Conservation (phyloP, 1,284 basidiomycete species). For the Fomitopsis betulina region DNA sequence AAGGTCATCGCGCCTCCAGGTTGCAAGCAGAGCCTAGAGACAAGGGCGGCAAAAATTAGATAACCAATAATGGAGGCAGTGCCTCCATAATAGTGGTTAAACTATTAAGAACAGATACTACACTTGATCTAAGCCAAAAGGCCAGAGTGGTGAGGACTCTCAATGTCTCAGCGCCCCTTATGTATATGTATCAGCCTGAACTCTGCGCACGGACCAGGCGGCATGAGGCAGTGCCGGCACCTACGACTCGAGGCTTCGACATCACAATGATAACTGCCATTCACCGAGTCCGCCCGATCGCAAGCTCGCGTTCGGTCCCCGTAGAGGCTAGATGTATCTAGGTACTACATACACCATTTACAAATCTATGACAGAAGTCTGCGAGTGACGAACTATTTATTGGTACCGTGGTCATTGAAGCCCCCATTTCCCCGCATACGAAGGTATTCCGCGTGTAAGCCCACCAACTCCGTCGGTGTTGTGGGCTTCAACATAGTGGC, state of each 20-base stretch:
- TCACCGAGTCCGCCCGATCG: neutral
- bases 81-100: conserved; percentile 66
- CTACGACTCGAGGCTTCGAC: neutral
- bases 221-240: neutral
- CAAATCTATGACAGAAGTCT: neutral
- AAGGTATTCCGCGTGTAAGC: neutral
- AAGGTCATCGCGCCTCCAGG: conserved; percentile 19
- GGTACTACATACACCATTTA: neutral
- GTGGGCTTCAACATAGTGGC: neutral
- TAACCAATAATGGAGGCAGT: conserved; percentile 18
- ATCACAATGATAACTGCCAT: neutral
- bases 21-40: conserved; percentile 17
- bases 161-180: conserved; percentile 4
- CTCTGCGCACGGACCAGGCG: conserved; percentile 20
- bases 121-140: conserved; percentile 49
- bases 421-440: neutral
- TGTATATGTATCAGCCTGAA: conserved; percentile 16
- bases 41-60: conserved; percentile 21
- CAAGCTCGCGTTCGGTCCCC: too few species aligned
- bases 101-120: conserved; percentile 40
- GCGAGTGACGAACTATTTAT: neutral
- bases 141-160: conserved; percentile 71
- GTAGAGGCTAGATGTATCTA: neutral
- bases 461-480: neutral
- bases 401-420: neutral